Evolutionary conservation across 208 protist species (phyloP).

Genomic region (Trypanosoma scelopori): DNA sequence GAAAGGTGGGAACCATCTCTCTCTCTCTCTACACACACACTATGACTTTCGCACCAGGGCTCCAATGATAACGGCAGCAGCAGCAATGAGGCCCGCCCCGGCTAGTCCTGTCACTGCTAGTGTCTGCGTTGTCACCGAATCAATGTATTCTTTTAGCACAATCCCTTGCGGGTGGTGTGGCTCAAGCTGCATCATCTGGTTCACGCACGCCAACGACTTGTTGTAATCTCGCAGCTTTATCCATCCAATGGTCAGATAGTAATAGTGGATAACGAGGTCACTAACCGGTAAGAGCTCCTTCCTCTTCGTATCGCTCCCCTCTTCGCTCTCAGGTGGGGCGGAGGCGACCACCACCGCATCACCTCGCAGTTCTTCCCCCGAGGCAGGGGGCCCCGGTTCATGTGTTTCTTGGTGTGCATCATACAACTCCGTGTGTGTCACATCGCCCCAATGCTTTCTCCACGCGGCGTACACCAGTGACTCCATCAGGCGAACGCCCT

Average conservation of each 20-base stretch:
- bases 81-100: slow-evolving; percentile 28
- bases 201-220: slow-evolving; percentile 51
- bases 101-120: slow-evolving; percentile 33
- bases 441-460: slow-evolving; percentile 38
- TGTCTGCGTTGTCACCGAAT: slow-evolving; percentile 32
- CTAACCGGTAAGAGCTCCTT: background rate
- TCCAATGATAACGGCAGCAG: slow-evolving; percentile 14
- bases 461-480: slow-evolving; percentile 51
- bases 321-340: slow-evolving; percentile 26
- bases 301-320: slow-evolving; percentile 14
- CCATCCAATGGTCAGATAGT: slow-evolving; percentile 74
- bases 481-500: slow-evolving; percentile 75
- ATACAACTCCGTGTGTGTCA: background rate
- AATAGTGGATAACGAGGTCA: slow-evolving; percentile 61
- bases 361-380: slow-evolving; percentile 15
- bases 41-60: slow-evolving; percentile 25
- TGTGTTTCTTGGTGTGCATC: slow-evolving; percentile 1
- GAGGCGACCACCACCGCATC: slow-evolving; percentile 20
- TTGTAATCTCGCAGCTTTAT: slow-evolving; percentile 67
- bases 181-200: slow-evolving; percentile 51
- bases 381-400: slow-evolving; percentile 4
- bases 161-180: slow-evolving; percentile 56
- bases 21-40: background rate
- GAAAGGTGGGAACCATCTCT: no score
- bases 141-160: slow-evolving; percentile 47